These are phyloP conservation scores for Pestalotiopsis fici DNA, from an alignment of 2,329 filamentous ascomycete species.

Conservation along the genomic window DNA sequence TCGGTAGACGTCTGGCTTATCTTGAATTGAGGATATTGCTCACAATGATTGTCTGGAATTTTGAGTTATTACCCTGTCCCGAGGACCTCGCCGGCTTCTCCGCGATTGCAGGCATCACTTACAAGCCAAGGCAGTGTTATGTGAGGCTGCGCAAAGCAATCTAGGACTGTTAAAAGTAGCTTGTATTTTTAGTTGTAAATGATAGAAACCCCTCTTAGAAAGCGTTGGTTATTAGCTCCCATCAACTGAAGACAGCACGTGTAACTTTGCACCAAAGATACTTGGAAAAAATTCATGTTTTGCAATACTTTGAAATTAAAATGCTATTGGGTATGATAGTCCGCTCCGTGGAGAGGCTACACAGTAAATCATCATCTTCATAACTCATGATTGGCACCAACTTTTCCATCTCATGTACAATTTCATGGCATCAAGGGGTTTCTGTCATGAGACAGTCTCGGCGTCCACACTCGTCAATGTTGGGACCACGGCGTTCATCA, in stretches of 20 bases:
- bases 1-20: constrained; percentile 25
- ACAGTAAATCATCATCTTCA: neutral
- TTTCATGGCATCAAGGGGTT: neutral
- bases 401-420: neutral
- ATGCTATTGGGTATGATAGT: neutral
- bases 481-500: neutral
- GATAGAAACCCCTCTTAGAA: neutral
- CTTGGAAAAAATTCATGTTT: no score
- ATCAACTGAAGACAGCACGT: neutral
- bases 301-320: neutral
- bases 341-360: neutral
- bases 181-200: neutral
- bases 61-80: constrained; percentile 16
- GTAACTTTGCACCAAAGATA: no score
- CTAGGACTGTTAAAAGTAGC: neutral
- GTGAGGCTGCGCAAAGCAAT: constrained; percentile 7
- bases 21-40: constrained; percentile 18
- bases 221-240: neutral
- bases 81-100: constrained; percentile 9
- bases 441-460: neutral
- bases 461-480: neutral
- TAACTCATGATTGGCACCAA: neutral
- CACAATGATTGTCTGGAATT: constrained; percentile 22
- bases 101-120: neutral
- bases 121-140: constrained; percentile 5